phyloP scores from a whole-genome alignment of 2,329 filamentous ascomycete species.

The Ascochyta koolunga region DNA sequence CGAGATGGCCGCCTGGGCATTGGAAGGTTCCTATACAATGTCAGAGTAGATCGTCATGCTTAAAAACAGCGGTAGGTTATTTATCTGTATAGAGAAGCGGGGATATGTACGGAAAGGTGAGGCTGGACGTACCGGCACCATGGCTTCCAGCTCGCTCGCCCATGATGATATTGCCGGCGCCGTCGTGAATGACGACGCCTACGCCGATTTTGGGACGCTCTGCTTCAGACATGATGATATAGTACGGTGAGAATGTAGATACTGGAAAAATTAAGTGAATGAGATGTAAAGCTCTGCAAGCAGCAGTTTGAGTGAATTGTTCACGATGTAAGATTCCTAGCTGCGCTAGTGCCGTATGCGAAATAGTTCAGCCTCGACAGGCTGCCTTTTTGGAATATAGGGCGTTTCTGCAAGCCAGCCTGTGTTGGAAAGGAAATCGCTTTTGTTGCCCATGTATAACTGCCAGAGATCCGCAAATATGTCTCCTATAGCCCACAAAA shows the following conservation, averaged over 20 bases:
- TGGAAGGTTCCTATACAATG: conserved; percentile 61
- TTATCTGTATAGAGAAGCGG: too few relatives aligned
- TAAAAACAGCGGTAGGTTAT: too few relatives aligned
- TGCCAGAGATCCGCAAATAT: neutral
- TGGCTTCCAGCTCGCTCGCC: conserved; percentile 56
- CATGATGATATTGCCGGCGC: conserved; percentile 53
- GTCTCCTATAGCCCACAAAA: neutral
- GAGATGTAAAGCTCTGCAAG: neutral
- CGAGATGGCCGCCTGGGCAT: conserved; percentile 77
- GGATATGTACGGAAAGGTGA: neutral
- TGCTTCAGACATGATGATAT: conserved; percentile 26
- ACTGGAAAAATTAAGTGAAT: neutral
- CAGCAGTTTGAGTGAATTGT: neutral
- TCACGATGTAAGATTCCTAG: neutral
- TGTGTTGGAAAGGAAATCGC: neutral
- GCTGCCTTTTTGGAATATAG: neutral
- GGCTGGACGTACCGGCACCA: conserved; percentile 50
- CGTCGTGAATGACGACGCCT: conserved; percentile 55
- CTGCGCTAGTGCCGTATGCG: conserved; percentile 1
- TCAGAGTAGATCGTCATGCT: neutral
- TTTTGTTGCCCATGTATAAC: neutral
- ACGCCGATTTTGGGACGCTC: conserved; percentile 53
- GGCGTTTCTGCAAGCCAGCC: neutral
- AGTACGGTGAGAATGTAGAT: neutral
- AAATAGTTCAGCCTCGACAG: conserved; percentile 4